phyloP scores from a whole-genome alignment of 495 filamentous ascomycete species.

The Penicillium dipodomyicola region DNA sequence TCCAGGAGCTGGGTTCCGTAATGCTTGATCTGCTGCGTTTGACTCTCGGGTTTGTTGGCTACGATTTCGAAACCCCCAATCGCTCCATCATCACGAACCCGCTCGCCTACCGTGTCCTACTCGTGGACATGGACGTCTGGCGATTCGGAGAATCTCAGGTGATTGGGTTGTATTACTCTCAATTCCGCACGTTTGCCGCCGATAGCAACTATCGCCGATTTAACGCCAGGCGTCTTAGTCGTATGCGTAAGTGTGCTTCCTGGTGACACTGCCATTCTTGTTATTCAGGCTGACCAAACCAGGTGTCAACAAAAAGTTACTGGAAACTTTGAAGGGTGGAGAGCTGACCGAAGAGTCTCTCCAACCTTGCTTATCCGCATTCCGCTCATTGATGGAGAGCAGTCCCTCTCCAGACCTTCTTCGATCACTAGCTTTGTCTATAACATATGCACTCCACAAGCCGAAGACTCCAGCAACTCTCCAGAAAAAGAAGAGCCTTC shows the following conservation, averaged over 20 bases:
- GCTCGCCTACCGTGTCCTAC: conserved; percentile 82
- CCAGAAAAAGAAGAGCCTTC: conserved; percentile 53
- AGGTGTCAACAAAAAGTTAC: conserved; percentile 86
- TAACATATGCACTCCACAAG: conserved; percentile 87
- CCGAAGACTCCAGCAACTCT: conserved; percentile 42
- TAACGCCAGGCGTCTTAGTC: conserved; percentile 76
- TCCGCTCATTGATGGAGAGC: conserved; percentile 72
- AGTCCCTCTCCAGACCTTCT: conserved; percentile 79
- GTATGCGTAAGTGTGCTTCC: conserved; percentile 73
- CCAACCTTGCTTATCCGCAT: conserved; percentile 69
- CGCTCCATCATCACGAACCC: conserved; percentile 94
- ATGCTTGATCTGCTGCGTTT: conserved; percentile 68
- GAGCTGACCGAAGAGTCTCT: conserved; percentile 68
- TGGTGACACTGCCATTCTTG: neutral
- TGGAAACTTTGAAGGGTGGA: conserved; percentile 86
- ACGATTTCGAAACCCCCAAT: conserved; percentile 68
- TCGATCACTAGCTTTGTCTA: conserved; percentile 83
- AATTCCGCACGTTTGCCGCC: conserved; percentile 79
- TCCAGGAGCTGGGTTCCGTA: conserved; percentile 58
- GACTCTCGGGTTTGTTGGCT: conserved; percentile 84
- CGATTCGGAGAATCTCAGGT: conserved; percentile 68
- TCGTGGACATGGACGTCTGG: conserved; percentile 93
- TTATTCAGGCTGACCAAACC: conserved; percentile 24
- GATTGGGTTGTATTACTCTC: conserved; percentile 85
- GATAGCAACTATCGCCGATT: conserved; percentile 88